Conservation (phyloP, 305 asterid genomes). For the Petunia hybrid region DNA sequence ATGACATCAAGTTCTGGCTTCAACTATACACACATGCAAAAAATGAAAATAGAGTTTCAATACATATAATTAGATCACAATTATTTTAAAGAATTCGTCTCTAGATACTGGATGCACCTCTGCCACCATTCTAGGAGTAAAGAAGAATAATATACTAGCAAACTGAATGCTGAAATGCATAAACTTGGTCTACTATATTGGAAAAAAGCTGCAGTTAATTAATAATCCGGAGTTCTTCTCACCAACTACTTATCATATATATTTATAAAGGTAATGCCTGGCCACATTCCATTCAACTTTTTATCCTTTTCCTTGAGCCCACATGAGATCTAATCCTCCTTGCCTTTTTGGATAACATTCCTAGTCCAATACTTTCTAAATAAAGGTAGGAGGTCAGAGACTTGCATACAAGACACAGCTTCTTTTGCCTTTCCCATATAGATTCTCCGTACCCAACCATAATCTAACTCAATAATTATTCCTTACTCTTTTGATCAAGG, state of each 20-base stretch:
- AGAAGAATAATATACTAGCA: background rate
- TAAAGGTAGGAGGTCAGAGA: slow-evolving; percentile 7
- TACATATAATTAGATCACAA: too few species aligned
- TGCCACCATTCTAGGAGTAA: too few species aligned
- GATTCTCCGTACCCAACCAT: slow-evolving; percentile 36
- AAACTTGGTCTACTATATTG: too few species aligned
- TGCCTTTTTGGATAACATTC: slow-evolving; percentile 41
- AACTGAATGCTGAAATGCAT: too few species aligned
- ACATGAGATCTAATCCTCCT: slow-evolving; percentile 37
- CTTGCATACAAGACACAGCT: slow-evolving; percentile 24
- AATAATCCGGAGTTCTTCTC: too few species aligned
- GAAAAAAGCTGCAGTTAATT: too few species aligned
- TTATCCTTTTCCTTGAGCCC: slow-evolving; percentile 42
- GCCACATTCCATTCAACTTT: slow-evolving; percentile 26
- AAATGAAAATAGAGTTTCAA: too few species aligned
- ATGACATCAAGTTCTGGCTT: background rate
- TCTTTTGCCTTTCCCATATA: too few species aligned
- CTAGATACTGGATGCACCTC: too few species aligned
- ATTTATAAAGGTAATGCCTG: background rate
- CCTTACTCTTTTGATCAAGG: background rate
- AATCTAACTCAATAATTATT: slow-evolving; percentile 41
- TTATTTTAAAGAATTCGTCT: too few species aligned
- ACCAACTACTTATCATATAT: too few species aligned
- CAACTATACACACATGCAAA: too few species aligned
- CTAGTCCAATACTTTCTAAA: slow-evolving; percentile 41